These are phyloP conservation scores for Fagus crenata DNA, from an alignment of 306 rosid species.

Conservation along the genomic window DNA sequence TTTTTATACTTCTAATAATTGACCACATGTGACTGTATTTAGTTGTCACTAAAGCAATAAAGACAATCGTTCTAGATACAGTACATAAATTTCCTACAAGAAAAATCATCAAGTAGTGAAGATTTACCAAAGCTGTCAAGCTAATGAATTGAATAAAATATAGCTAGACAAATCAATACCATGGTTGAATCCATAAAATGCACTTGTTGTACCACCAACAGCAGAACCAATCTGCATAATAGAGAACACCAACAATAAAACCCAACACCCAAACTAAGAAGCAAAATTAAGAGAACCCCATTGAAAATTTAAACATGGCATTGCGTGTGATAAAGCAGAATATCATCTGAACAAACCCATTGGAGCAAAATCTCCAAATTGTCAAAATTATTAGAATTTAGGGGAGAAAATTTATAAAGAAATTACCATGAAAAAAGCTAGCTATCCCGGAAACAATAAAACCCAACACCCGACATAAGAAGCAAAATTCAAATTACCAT, in stretches of 20 bases:
- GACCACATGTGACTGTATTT: not conserved
- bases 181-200: slow-evolving; percentile 89
- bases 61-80: not conserved
- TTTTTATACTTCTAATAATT: not conserved
- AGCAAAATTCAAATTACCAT: too few relatives aligned
- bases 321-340: not conserved
- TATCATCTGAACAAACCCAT: not conserved
- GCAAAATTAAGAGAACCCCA: not conserved
- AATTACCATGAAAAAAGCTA: not conserved
- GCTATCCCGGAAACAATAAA: too few relatives aligned
- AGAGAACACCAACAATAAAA: not conserved
- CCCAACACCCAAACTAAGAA: not conserved
- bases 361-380: not conserved
- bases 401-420: not conserved
- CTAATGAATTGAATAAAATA: not conserved
- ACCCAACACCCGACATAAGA: too few relatives aligned
- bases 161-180: slow-evolving; percentile 38
- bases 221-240: slow-evolving; percentile 83
- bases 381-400: not conserved
- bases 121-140: not conserved
- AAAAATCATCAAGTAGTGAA: not conserved
- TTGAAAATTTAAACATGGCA: not conserved
- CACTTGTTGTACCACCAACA: slow-evolving; percentile 89
- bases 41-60: too few relatives aligned
- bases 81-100: not conserved